Evolutionary conservation across 2,329 filamentous ascomycete species (phyloP).

Genomic region (Pochonia chlamydosporia): DNA sequence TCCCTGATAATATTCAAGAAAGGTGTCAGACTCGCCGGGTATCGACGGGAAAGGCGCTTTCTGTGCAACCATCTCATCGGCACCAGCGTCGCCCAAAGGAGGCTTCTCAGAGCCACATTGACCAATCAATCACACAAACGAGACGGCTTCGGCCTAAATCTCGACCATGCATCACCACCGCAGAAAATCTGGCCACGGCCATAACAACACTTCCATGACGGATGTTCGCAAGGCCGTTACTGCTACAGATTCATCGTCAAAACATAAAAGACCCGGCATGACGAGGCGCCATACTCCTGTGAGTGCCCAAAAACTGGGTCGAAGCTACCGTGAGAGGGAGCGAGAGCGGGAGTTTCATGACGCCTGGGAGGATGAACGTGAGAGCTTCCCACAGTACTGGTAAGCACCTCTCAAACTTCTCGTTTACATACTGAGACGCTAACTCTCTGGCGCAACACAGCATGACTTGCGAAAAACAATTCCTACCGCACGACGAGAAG

Average conservation of each 20-base stretch:
- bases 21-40: background rate
- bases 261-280: constrained; percentile 42
- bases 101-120: constrained; percentile 5
- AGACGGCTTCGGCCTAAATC: constrained; percentile 3
- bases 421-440: background rate
- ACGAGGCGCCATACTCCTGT: constrained; percentile 36
- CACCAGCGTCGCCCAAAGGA: background rate
- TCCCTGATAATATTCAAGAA: background rate
- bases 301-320: constrained; percentile 41
- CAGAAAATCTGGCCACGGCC: constrained; percentile 50
- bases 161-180: constrained; percentile 49
- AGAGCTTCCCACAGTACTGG: constrained; percentile 62
- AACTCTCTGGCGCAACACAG: constrained; percentile 26
- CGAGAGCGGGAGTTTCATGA: constrained; percentile 39
- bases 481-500: constrained; percentile 51
- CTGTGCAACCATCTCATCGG: background rate
- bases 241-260: constrained; percentile 35
- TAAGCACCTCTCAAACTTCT: constrained; percentile 30
- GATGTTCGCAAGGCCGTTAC: constrained; percentile 48
- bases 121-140: constrained; percentile 2
- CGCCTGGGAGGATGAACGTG: constrained; percentile 51
- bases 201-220: constrained; percentile 46
- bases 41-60: background rate
- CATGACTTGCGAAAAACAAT: constrained; percentile 64
- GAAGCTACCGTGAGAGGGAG: constrained; percentile 45